phyloP scores from a whole-genome alignment of 495 filamentous ascomycete species.

The Penicillium salamii region DNA sequence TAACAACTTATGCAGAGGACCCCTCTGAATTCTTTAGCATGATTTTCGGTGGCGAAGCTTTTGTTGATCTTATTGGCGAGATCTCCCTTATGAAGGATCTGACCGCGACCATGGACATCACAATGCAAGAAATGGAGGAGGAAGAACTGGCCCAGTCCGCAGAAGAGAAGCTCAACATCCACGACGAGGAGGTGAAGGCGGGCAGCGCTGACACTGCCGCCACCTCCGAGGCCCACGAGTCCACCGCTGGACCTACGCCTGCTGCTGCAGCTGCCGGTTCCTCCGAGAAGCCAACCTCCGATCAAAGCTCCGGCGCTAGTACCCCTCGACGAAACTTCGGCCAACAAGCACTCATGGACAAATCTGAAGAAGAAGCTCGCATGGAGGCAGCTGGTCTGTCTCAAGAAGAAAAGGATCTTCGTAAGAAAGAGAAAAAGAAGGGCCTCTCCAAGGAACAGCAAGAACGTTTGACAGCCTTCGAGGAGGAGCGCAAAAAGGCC shows the following conservation, averaged over 20 bases:
- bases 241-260: conserved; percentile 19
- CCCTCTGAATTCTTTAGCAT: conserved; percentile 97
- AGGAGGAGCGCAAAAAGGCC: conserved; percentile 76
- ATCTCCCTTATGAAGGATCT: conserved; percentile 91
- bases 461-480: conserved; percentile 83
- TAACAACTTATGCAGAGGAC: conserved; percentile 59
- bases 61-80: conserved; percentile 87
- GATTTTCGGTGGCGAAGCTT: conserved; percentile 97
- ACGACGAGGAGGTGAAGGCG: conserved; percentile 42
- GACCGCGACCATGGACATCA: conserved; percentile 88
- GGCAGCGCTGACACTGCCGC: conserved; percentile 18
- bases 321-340: conserved; percentile 67
- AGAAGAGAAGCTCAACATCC: conserved; percentile 48
- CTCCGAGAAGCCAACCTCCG: conserved; percentile 23
- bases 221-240: conserved; percentile 24
- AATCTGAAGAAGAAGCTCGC: conserved; percentile 79
- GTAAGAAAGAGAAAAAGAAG: conserved; percentile 87
- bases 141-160: conserved; percentile 56
- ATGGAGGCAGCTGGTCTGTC: conserved; percentile 66
- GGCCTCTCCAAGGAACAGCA: conserved; percentile 82
- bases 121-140: conserved; percentile 67
- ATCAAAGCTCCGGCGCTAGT: conserved; percentile 55
- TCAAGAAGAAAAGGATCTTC: conserved; percentile 72
- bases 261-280: conserved; percentile 18
- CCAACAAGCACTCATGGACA: conserved; percentile 84